These are phyloP conservation scores for Dalbergia cultrata DNA, from an alignment of 306 rosid genomes.

Conservation along the genomic window DNA sequence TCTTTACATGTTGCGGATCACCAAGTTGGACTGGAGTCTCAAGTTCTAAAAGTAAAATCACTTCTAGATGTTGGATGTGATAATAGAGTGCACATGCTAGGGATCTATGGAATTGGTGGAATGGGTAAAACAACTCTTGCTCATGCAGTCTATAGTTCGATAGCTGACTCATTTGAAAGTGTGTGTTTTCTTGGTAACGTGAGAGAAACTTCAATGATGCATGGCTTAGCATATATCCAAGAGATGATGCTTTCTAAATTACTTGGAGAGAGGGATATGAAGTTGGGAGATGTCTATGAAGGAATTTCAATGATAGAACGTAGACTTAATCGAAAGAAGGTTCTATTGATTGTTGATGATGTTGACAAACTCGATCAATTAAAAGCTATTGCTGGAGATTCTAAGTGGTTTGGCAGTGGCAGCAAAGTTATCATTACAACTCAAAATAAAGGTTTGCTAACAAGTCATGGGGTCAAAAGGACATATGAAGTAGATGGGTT, in stretches of 20 bases:
- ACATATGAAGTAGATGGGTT: not conserved
- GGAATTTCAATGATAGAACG: not conserved
- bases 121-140: constrained; percentile 25
- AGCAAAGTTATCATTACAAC: constrained; percentile 5
- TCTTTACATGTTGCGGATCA: not conserved
- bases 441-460: not conserved
- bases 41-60: not conserved
- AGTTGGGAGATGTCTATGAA: not conserved
- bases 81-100: not conserved
- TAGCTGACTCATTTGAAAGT: constrained; percentile 7
- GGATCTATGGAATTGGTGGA: constrained; percentile 25
- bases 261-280: not conserved
- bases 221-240: not conserved
- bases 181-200: constrained; percentile 2
- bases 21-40: not conserved
- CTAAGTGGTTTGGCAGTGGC: constrained; percentile 11
- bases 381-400: not conserved
- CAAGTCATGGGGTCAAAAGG: not conserved
- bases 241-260: too few relatives aligned
- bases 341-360: constrained; percentile 28
- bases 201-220: not conserved
- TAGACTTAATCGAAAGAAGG: not conserved
- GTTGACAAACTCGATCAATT: not conserved
- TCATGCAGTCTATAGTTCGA: not conserved
- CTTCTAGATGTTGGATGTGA: not conserved